Evolutionary conservation across 768 basidiomycete species (phyloP).

Genomic region (Cystobasidium ongulense): DNA sequence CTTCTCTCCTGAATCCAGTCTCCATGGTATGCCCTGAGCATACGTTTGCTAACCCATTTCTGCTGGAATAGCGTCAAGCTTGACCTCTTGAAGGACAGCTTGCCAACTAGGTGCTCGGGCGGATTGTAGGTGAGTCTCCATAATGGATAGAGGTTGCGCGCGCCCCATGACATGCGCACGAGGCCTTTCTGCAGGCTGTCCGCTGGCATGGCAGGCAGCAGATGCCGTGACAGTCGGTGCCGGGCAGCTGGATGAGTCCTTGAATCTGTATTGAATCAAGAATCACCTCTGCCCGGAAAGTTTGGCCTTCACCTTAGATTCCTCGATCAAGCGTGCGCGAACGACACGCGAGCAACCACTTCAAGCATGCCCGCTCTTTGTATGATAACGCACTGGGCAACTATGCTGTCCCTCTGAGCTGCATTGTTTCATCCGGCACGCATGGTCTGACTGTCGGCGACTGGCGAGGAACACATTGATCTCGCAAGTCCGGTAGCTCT

Average conservation of each 20-base stretch:
- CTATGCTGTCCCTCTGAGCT: no score
- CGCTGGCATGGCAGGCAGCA: background rate
- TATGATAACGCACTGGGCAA: no score
- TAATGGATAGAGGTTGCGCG: conserved; percentile 11
- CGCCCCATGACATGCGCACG: conserved; percentile 29
- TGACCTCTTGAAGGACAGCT: conserved; percentile 56
- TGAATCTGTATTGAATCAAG: background rate
- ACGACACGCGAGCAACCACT: no score
- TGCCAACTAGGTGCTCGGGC: background rate
- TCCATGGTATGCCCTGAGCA: conserved; percentile 87
- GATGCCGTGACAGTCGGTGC: background rate
- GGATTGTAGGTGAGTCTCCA: conserved; percentile 1
- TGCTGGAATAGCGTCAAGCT: conserved; percentile 69
- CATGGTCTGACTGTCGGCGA: no score
- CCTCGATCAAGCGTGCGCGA: no score
- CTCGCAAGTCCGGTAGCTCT: no score
- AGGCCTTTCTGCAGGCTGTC: conserved; percentile 1
- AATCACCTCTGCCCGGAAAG: background rate
- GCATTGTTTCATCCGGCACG: no score
- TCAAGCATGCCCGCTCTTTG: no score
- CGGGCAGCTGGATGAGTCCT: background rate
- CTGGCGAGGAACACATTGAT: no score
- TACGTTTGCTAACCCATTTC: conserved; percentile 76
- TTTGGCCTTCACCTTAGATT: no score
- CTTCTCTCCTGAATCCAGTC: conserved; percentile 85